These are phyloP conservation scores for Sugiyamaella floridensis DNA, from an alignment of 805 yeast species.

Conservation along the genomic window DNA sequence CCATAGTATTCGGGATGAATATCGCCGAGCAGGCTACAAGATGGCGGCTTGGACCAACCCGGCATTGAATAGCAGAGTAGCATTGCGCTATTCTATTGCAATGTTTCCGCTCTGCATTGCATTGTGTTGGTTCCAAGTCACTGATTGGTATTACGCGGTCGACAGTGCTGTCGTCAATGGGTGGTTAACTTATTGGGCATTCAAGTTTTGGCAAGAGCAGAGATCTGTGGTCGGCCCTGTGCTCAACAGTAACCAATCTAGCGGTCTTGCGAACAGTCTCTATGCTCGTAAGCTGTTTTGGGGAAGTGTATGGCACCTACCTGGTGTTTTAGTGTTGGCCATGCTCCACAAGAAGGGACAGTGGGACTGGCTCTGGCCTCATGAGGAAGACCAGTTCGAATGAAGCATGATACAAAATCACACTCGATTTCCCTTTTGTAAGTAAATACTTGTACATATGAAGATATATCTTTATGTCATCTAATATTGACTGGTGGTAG, in stretches of 20 bases:
- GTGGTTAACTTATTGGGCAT: slow-evolving; percentile 79
- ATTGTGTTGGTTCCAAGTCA: slow-evolving; percentile 65
- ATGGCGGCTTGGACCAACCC: slow-evolving; percentile 96
- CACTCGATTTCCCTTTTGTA: no score
- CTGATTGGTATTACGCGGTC: slow-evolving; percentile 72
- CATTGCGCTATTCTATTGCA: slow-evolving; percentile 78
- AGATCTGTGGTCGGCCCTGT: slow-evolving; percentile 29
- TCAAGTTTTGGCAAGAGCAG: slow-evolving; percentile 81
- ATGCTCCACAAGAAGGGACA: slow-evolving; percentile 93
- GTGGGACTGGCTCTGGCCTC: slow-evolving; percentile 66
- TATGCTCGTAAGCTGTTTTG: slow-evolving; percentile 84
- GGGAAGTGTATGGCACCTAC: slow-evolving; percentile 92
- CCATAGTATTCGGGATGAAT: slow-evolving; percentile 81
- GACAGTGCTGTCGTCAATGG: slow-evolving; percentile 79
- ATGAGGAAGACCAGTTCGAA: slow-evolving; percentile 7
- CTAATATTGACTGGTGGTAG: no score
- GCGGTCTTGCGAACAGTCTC: slow-evolving; percentile 28
- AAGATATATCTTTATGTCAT: no score
- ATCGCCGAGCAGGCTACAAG: slow-evolving; percentile 89
- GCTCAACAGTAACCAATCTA: slow-evolving; percentile 6
- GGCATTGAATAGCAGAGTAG: slow-evolving; percentile 83
- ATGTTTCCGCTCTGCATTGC: slow-evolving; percentile 94
- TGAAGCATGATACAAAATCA: background rate
- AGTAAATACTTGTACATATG: no score
- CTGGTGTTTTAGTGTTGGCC: slow-evolving; percentile 81